Conservation (phyloP, 2,329 filamentous ascomycete genomes). For the Sarocladium oryzae region DNA sequence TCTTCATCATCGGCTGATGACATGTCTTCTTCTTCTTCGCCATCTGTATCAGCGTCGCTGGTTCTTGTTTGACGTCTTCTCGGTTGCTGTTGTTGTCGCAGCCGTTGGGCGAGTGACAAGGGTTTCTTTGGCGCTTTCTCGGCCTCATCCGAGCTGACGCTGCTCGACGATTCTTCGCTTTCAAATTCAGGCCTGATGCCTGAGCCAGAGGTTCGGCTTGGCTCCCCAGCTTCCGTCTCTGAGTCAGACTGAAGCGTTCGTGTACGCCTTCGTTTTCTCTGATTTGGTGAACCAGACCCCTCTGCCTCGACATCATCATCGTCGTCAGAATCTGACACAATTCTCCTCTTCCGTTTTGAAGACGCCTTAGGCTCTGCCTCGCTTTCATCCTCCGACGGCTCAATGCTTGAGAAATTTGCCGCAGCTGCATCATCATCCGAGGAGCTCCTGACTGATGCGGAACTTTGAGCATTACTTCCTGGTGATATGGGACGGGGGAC, state of each 20-base stretch:
- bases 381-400: conserved; percentile 8
- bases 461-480: not conserved
- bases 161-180: not conserved
- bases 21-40: not conserved
- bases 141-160: not conserved
- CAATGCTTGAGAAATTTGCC: conserved; percentile 8
- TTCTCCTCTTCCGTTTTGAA: not conserved
- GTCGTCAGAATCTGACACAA: conserved; percentile 12
- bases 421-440: not conserved
- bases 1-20: conserved; percentile 3
- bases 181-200: conserved; percentile 1
- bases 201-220: not conserved
- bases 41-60: not conserved
- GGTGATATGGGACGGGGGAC: conserved; percentile 10
- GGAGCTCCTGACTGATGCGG: not conserved
- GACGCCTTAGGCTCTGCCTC: not conserved
- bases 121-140: not conserved
- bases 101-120: not conserved
- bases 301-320: conserved; percentile 4
- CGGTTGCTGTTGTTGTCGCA: not conserved
- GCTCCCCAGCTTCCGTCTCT: conserved; percentile 7
- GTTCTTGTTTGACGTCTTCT: not conserved
- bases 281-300: not conserved
- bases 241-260: conserved; percentile 6
- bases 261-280: not conserved